Evolutionary conservation across 805 yeast species (phyloP), one percentile per base, ranked within the genome.

Genomic region (Metschnikowia sp.): DNA sequence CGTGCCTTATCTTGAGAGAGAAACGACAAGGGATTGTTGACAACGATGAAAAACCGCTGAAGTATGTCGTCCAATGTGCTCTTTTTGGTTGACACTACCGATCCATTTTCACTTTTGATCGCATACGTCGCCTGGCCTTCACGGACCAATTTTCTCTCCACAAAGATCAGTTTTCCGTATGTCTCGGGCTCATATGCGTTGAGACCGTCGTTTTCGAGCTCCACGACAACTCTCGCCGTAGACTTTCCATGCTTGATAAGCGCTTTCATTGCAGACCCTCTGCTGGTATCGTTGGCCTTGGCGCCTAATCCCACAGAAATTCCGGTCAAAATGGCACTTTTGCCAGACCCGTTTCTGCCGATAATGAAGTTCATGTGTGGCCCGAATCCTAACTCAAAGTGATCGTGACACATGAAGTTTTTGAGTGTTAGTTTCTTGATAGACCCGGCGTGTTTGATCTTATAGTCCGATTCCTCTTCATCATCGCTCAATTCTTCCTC

Each of bases 1-100:
- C 96, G 80, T 2, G 99, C 98, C 50, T 84, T 87, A 56, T 94
- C 97, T 64, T 94, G 99, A 1, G 96, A 88, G 42, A 94, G 72
- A 59, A 94, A 87, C 2, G 96, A 87, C 79, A 94, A 81, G 6
- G 97, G 97, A 57, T 94, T 94, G 57, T 83, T 91, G 26, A 94
- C 84, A 6, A 88, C 83, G 37, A 92, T 83, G 39, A 85, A 82
- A 60, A 84, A 89, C 52, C 76, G 78, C 53, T 79, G 82, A 40
- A 90, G 66, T 3, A 94, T 83, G 5, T 77, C 78, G 53, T 82
- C 88, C 30, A 94, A 66, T 11, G 83, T 86, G 30, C 75, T 72
- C 49, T 82, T 84, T 57, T 83, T 86, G 12, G 70, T 73, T 1
- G 90, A 79, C 0, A 87, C 65, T 2, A 73, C 72, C 43, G 70